A percentile compares a stretch with the other conserved stretches of the same genome.
These are phyloP conservation scores for Termitomyces sp. DNA, from an alignment of 768 basidiomycete genomes.

Conservation along the genomic window DNA sequence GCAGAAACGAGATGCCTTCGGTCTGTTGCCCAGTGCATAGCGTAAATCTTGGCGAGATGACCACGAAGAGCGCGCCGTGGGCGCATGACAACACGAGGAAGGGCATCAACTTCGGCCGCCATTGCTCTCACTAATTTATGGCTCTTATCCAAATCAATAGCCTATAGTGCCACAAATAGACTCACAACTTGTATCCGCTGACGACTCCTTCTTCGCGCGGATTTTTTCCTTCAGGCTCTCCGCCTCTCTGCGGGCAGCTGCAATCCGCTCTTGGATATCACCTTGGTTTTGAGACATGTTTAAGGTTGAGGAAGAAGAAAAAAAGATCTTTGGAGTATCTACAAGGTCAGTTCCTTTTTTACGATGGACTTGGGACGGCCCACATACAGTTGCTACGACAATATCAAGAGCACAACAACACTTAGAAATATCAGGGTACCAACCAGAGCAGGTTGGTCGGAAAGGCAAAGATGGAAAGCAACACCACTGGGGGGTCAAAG, in stretches of 20 bases:
- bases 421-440: neutral
- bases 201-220: constrained; percentile 90
- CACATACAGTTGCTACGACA: constrained; percentile 13
- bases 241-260: constrained; percentile 93
- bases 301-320: neutral
- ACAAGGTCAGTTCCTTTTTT: neutral
- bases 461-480: constrained; percentile 4
- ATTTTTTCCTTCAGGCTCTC: constrained; percentile 99
- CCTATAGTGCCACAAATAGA: constrained; percentile 19
- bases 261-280: constrained; percentile 90
- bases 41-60: constrained; percentile 99
- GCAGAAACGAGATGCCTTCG: constrained; percentile 97
- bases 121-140: constrained; percentile 82
- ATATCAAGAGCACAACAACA: neutral
- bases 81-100: constrained; percentile 96
- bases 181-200: constrained; percentile 96
- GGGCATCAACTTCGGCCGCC: constrained; percentile 93
- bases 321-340: neutral
- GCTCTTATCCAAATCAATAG: constrained; percentile 13
- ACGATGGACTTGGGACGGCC: neutral
- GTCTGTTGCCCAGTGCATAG: constrained; percentile 99
- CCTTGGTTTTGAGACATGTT: constrained; percentile 77
- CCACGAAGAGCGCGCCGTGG: constrained; percentile 93
- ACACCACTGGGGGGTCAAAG: constrained; percentile 9
- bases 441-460: constrained; percentile 3